A percentile compares a stretch with the other conserved stretches of the same genome.
Conservation (phyloP, 2,329 filamentous ascomycete genomes). For the Neocatenulostroma microsporum region DNA sequence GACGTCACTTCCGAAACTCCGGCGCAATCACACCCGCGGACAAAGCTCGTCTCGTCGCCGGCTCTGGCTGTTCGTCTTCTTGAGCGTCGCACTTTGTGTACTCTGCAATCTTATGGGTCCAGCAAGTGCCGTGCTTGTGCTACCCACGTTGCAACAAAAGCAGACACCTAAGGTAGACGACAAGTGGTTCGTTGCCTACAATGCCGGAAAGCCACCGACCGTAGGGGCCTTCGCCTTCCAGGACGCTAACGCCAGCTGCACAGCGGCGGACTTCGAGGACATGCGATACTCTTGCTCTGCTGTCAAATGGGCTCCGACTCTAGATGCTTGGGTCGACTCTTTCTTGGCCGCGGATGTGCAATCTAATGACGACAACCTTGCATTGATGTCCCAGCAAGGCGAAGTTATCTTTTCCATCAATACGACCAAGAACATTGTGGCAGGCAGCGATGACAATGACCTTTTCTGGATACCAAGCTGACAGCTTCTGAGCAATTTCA, state of each 20-base stretch:
- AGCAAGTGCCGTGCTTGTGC: conserved; percentile 22
- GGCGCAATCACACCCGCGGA: conserved; percentile 3
- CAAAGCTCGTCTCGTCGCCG: conserved; percentile 5
- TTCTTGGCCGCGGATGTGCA: too few relatives aligned
- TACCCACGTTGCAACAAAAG: conserved; percentile 22
- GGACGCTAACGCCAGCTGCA: too few relatives aligned
- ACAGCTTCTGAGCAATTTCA: conserved; percentile 14
- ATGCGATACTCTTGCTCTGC: too few relatives aligned
- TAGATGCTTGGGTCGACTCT: too few relatives aligned
- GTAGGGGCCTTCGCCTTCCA: too few relatives aligned
- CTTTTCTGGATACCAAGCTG: conserved; percentile 18
- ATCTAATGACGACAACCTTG: too few relatives aligned
- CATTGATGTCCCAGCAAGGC: background rate
- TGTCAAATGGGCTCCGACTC: too few relatives aligned
- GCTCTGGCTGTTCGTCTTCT: conserved; percentile 14
- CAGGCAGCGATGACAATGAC: background rate
- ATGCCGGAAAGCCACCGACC: too few relatives aligned
- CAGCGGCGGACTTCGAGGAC: too few relatives aligned
- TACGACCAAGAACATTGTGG: background rate
- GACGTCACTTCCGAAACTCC: conserved; percentile 11
- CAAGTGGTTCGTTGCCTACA: too few relatives aligned
- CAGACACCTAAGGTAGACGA: too few relatives aligned
- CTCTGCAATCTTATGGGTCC: conserved; percentile 28
- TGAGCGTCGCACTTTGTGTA: conserved; percentile 17
- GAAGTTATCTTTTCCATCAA: conserved; percentile 6